Percentiles rank a stretch among this genome's conserved stretches.
Evolutionary conservation across 2,329 filamentous ascomycete species (phyloP).

Genomic region (Colletotrichum coccodes): DNA sequence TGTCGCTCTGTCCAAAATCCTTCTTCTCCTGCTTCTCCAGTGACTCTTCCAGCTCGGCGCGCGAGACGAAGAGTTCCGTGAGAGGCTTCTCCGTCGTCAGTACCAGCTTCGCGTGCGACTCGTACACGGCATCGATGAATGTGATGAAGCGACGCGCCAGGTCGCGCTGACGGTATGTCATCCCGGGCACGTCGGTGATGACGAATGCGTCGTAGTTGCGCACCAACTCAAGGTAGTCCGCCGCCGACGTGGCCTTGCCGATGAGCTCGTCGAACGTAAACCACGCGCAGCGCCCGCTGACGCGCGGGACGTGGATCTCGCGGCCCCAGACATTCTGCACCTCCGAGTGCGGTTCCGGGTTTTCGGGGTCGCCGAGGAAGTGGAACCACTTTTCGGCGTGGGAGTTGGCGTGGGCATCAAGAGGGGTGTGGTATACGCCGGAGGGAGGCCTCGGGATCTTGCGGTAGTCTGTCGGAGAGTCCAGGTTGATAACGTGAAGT

Average conservation of each 20-base stretch:
- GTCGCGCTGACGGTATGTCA: constrained; percentile 88
- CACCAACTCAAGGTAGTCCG: constrained; percentile 94
- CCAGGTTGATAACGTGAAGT: constrained; percentile 90
- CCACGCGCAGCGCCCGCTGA: constrained; percentile 87
- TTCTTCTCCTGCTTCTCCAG: constrained; percentile 50
- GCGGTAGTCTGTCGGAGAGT: constrained; percentile 95
- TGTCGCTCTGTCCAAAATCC: constrained; percentile 57
- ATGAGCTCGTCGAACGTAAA: constrained; percentile 96
- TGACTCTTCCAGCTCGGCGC: constrained; percentile 73
- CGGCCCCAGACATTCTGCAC: constrained; percentile 92
- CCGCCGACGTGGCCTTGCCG: constrained; percentile 86
- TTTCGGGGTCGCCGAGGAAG: constrained; percentile 87
- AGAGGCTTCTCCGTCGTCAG: constrained; percentile 90
- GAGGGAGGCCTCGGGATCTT: constrained; percentile 94
- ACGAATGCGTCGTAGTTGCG: constrained; percentile 92
- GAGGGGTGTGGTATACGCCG: constrained; percentile 91
- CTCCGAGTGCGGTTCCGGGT: constrained; percentile 79
- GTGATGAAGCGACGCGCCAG: constrained; percentile 94
- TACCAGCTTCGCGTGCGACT: constrained; percentile 91
- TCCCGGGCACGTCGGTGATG: constrained; percentile 89
- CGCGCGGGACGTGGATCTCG: constrained; percentile 86
- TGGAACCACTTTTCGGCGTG: constrained; percentile 97
- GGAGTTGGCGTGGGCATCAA: constrained; percentile 78
- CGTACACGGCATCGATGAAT: constrained; percentile 96
- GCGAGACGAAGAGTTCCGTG: constrained; percentile 84